A percentile compares a stretch with the other conserved stretches of the same genome.
Conservation (phyloP, 805 yeast species). For the Candida sakaeoensis region DNA sequence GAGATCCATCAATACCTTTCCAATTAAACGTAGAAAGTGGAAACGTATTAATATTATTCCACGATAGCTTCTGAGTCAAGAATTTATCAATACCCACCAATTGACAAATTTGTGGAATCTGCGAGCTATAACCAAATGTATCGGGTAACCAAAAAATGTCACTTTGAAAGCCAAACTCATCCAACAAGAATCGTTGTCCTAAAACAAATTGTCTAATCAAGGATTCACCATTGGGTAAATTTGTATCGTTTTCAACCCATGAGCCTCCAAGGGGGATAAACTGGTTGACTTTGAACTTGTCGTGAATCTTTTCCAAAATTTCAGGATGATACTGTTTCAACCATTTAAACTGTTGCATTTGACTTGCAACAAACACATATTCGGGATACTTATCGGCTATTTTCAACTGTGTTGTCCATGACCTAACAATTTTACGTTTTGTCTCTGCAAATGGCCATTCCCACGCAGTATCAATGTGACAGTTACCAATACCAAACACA, state of each 20-base stretch:
- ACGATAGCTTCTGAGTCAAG: slow-evolving; percentile 88
- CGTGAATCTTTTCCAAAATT: slow-evolving; percentile 58
- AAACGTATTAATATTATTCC: slow-evolving; percentile 92
- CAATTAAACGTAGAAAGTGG: slow-evolving; percentile 92
- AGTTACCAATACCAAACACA: slow-evolving; percentile 87
- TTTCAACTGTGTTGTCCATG: slow-evolving; percentile 91
- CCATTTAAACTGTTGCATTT: slow-evolving; percentile 96
- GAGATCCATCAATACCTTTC: slow-evolving; percentile 93
- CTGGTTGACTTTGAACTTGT: slow-evolving; percentile 64
- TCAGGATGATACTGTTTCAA: slow-evolving; percentile 82
- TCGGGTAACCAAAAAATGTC: slow-evolving; percentile 93
- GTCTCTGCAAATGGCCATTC: slow-evolving; percentile 99
- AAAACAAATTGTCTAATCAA: slow-evolving; percentile 81
- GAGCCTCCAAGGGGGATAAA: slow-evolving; percentile 94
- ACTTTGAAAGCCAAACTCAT: slow-evolving; percentile 73
- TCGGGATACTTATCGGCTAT: slow-evolving; percentile 87
- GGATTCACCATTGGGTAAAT: slow-evolving; percentile 93
- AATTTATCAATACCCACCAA: slow-evolving; percentile 81
- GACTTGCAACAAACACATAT: slow-evolving; percentile 90
- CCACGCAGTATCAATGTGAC: slow-evolving; percentile 99
- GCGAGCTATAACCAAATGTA: slow-evolving; percentile 94
- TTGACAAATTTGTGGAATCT: slow-evolving; percentile 89
- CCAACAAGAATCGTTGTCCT: slow-evolving; percentile 83
- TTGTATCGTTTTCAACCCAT: slow-evolving; percentile 97
- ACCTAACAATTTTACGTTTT: slow-evolving; percentile 84